Base-by-base conservation (phyloP, 2,329 filamentous ascomycete species). In the Lecanicillium sp. region DNA sequence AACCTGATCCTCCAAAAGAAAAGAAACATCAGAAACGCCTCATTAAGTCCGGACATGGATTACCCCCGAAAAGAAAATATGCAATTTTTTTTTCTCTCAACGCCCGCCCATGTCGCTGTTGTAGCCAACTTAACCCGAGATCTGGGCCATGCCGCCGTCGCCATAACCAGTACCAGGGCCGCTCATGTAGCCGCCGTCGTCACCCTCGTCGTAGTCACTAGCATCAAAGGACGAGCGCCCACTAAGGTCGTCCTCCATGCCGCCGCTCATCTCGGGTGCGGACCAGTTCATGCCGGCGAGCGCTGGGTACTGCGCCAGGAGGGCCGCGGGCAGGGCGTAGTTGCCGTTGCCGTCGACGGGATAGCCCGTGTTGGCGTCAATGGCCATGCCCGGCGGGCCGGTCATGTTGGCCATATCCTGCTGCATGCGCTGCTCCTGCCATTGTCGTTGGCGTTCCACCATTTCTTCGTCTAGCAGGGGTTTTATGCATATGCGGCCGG, bases 381-480 rank as follows among this genome's bases (percentile, higher is more conserved):
- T 74, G 44, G 76, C 74, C 56, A 84, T 74, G 12, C 51, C 55
- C 11, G 66, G 80, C n/a, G n/a, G 72, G 53, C 74, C 71, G 55
- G 77, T 73, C 77, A 71, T 78, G 68, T 62, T 81, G 29, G 77
- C 75, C 68, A 81, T 79, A 47, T 78, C 80, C 55, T 84, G 81
- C 42, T 75, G 70, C 69, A 85, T 79, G 48, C 81, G 79, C 59
- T 89, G 84, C 62, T 89, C 85, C 64, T 84, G 78, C 75, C 84
- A 86, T 23, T 77, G 71, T 39, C 86, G 82, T 60, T 94, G 87
- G 27, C 89, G 77, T 59, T 94, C 90, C 29, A 84, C 71, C 48
- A 90, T 86, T 71, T 98, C 93, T 67, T 98, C 93, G 55, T 98
- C 93, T 1, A 98, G 77, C 11, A 98, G 71, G n/a, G 93, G 90